A percentile compares a stretch with the other conserved stretches of the same genome.
These are phyloP conservation scores for Hippophae gyantsensis DNA, from an alignment of 306 rosid species.

Conservation along the genomic window DNA sequence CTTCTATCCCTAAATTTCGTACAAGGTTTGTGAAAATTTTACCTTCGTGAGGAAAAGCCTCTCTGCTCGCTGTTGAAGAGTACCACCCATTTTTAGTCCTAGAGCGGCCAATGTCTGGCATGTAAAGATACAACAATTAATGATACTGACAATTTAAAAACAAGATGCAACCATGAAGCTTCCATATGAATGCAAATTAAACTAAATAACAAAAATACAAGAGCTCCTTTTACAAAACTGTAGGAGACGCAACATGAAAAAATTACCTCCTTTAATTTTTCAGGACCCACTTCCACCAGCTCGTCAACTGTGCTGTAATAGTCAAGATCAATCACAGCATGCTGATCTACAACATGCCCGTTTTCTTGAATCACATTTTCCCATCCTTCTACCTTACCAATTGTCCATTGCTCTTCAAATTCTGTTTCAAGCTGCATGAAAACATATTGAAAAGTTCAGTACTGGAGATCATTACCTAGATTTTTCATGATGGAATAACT, in stretches of 20 bases:
- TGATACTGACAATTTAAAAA: slow-evolving; percentile 8
- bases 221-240: no score
- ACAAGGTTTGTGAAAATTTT: background rate
- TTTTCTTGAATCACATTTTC: slow-evolving; percentile 51
- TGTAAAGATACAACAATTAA: slow-evolving; percentile 2
- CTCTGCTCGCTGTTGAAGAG: slow-evolving; percentile 94
- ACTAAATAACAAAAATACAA: slow-evolving; percentile 6
- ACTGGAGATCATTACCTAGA: background rate
- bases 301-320: slow-evolving; percentile 82
- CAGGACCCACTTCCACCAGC: slow-evolving; percentile 77
- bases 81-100: slow-evolving; percentile 88
- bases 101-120: slow-evolving; percentile 66
- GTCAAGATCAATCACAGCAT: slow-evolving; percentile 69
- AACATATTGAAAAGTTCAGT: slow-evolving; percentile 14
- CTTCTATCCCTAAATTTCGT: no score
- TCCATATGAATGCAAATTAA: background rate
- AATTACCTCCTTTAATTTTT: slow-evolving; percentile 80
- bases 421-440: slow-evolving; percentile 49
- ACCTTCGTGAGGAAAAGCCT: slow-evolving; percentile 95
- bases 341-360: slow-evolving; percentile 46
- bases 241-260: no score
- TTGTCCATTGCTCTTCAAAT: slow-evolving; percentile 80
- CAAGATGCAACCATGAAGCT: slow-evolving; percentile 6
- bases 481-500: background rate
- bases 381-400: slow-evolving; percentile 63